These are phyloP conservation scores for Trametes gibbosa DNA, from an alignment of 768 basidiomycete species.

Conservation along the genomic window DNA sequence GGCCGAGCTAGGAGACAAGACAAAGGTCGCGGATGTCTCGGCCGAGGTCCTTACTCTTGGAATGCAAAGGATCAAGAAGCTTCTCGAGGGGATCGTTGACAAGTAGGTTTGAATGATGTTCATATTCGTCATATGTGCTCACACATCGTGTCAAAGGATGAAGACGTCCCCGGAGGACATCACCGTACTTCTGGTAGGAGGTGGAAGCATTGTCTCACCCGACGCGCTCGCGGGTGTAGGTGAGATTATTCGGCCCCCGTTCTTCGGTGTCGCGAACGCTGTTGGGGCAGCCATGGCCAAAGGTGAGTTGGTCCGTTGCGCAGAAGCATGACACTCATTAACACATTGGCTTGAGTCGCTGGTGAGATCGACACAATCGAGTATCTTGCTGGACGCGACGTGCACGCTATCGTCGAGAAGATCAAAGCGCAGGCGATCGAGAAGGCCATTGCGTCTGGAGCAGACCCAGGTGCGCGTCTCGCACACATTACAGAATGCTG, in stretches of 20 bases:
- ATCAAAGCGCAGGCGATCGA: conserved; percentile 33
- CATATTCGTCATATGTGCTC: not conserved
- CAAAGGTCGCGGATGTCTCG: conserved; percentile 22
- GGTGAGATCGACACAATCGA: conserved; percentile 38
- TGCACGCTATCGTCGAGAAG: conserved; percentile 33
- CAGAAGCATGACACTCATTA: too few species aligned
- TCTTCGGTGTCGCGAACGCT: conserved; percentile 59
- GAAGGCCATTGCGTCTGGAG: conserved; percentile 33
- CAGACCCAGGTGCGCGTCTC: conserved; percentile 36
- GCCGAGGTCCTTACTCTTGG: conserved; percentile 32
- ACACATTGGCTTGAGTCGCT: conserved; percentile 19
- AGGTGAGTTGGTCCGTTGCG: conserved; percentile 7
- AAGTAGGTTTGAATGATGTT: conserved; percentile 19
- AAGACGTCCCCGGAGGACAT: conserved; percentile 59
- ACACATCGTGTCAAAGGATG: conserved; percentile 35
- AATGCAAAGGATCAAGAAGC: conserved; percentile 39
- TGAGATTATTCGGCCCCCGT: conserved; percentile 47
- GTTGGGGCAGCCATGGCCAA: conserved; percentile 50
- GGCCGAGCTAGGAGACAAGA: conserved; percentile 28
- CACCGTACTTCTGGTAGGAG: conserved; percentile 62
- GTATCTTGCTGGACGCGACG: conserved; percentile 27
- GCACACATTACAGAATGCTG: too few species aligned
- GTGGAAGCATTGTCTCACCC: conserved; percentile 61
- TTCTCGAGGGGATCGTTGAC: conserved; percentile 50
- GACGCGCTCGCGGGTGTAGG: conserved; percentile 48